Base-by-base conservation (phyloP, 345 rosid species). In the Eucalyptus erythrocorys region DNA sequence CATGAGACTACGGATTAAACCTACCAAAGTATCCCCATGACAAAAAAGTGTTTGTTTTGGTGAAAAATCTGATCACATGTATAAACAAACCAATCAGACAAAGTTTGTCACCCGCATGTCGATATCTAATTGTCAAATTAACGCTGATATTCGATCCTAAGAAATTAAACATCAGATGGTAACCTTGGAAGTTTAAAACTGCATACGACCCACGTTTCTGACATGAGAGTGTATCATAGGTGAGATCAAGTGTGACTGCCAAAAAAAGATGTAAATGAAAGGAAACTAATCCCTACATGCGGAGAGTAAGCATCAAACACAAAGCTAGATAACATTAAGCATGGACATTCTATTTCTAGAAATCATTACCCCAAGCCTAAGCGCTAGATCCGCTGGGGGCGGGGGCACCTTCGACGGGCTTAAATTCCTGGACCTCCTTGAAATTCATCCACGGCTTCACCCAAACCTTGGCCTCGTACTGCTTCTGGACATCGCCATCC, bases 381-480 rank as follows among this genome's bases (percentile, higher is more conserved):
- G 94, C 30, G n/a, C 64, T 3, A 30, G 91, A 68, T 40, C 22
- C 87, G 42, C 90, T 45, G 10, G 93, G 88, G 85, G 93, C 49
- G 10, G 93, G 88, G 85, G 93, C 89, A 86, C 92, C 95, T 26
- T 91, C 96, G 53, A 94, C 57, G 48, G 89, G 94, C 91, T 93
- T 94, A 93, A 97, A 97, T 15, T 93, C 95, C 89, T 96, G 95
- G 88, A 96, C 91, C 93, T 96, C 92, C 93, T 94, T 96, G 92
- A 95, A 96, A 53, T 97, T 90, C 93, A 91, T 34, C 99, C 99
- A 97, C 34, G 95, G 95, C 92, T 97, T 96, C 93, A 90, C 98
- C 99, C 98, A 94, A 66, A 97, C 93, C 93, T 97, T 96, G 86
- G 98, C 99, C 93, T 96, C 96, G 87, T 94, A 97, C 61, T 93